Evolutionary conservation across 2,329 filamentous ascomycete species (phyloP), one percentile per base, ranked within the genome.

Genomic region (Verticillium isaacii): DNA sequence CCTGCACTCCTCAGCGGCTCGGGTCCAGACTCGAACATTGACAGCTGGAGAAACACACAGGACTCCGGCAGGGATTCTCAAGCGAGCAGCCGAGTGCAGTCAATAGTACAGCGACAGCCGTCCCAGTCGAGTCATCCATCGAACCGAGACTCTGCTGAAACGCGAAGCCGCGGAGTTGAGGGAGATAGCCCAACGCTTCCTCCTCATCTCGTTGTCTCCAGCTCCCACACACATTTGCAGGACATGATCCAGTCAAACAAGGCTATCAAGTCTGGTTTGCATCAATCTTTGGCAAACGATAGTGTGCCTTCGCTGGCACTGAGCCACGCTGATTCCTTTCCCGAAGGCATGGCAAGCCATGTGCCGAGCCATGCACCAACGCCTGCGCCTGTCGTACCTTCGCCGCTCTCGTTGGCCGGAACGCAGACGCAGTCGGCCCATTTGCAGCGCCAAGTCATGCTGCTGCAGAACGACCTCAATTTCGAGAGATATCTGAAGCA

Each of bases 401-500:
- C 32, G 63, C 57, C 61, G 12, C 64, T 56, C 9, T 52, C 69
- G 60, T 65, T 67, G 15, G 67, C 68, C n/a, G 65, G 45, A 50
- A 50, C 45, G 3, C 45, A 50, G 5, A 56, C 54, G 11, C 25
- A 67, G 32, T 61, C 68, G 3, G 77, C 82, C 1, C 85, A 86
- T 66, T 76, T 95, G 3, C 87, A 92, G 66, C 84, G 89, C 52
- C 89, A 93, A 68, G 84, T 92, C n/a, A 83, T 92, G 60, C 77
- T 93, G 2, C 75, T 95, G 12, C 87, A 89, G 55, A 95, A 93
- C 64, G 91, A 95, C 68, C 79, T 95, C 54, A 91, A 90, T 66
- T 95, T 94, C 69, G 92, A 95, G 72, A 83, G 90, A 32, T 94
- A 92, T 73, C 82, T 94, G 68, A 94, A 93, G 71, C 86, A 92